Percentiles rank a stretch among this genome's conserved stretches.
phyloP scores from a whole-genome alignment of 116 monocot species.

The Papilionanthe hybrid region DNA sequence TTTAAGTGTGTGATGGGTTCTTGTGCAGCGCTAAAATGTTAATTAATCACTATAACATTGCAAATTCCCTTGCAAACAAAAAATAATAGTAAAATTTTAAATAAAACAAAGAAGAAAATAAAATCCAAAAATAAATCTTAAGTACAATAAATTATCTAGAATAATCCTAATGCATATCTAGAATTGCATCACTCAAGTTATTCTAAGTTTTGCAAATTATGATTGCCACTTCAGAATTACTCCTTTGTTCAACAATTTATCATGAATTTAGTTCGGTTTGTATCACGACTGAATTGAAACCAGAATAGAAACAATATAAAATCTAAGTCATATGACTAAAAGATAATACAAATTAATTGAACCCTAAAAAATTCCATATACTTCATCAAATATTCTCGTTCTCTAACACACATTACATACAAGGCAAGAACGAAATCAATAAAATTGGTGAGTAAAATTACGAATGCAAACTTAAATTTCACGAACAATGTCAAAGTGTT shows the following conservation, averaged over 20 bases:
- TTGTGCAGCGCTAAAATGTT: no score
- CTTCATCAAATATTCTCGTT: neutral
- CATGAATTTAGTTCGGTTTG: neutral
- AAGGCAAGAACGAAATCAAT: no score
- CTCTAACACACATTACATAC: neutral
- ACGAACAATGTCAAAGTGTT: constrained; percentile 13
- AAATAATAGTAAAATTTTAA: neutral
- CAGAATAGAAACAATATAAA: neutral
- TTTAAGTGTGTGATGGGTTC: no score
- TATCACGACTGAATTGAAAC: neutral
- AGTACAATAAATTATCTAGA: neutral
- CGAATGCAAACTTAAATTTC: neutral
- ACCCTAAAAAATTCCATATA: neutral
- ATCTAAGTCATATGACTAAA: neutral
- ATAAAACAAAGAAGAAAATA: neutral
- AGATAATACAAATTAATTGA: neutral
- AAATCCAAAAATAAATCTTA: neutral
- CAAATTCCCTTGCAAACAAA: neutral
- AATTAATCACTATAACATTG: no score
- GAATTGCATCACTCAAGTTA: neutral
- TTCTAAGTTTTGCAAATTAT: neutral
- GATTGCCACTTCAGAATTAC: neutral
- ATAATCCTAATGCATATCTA: neutral
- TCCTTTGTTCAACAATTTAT: neutral
- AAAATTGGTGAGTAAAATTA: neutral